phyloP scores from a whole-genome alignment of 371 early-diverging fungal species.

The Saksenaea vasiformis region DNA sequence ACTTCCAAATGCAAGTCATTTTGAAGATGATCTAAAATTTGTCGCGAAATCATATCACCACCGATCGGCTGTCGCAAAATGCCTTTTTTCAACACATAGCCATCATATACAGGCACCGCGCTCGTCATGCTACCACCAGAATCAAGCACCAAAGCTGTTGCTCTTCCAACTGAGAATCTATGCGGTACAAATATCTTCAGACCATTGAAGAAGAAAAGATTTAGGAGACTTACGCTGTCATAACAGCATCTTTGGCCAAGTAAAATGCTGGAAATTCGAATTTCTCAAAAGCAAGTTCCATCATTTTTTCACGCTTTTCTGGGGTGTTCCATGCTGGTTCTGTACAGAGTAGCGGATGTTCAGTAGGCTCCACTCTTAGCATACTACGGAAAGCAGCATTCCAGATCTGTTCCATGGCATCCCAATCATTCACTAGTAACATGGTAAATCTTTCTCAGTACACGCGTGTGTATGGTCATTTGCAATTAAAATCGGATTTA shows the following conservation, averaged over 20 bases:
- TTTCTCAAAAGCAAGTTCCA: conserved; percentile 93
- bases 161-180: conserved; percentile 88
- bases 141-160: conserved; percentile 91
- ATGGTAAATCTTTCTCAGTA: not conserved
- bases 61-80: conserved; percentile 77
- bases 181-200: not conserved
- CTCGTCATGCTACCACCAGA: conserved; percentile 87
- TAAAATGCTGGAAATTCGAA: conserved; percentile 92
- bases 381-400: conserved; percentile 72
- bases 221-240: conserved; percentile 74
- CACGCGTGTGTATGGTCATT: not conserved
- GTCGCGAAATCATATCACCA: conserved; percentile 82
- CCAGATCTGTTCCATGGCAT: conserved; percentile 87
- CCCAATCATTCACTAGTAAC: conserved; percentile 87
- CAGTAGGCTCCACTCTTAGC: conserved; percentile 67
- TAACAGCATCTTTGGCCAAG: conserved; percentile 86
- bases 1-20: conserved; percentile 59
- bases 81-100: conserved; percentile 90
- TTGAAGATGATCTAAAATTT: conserved; percentile 70
- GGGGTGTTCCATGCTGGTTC: conserved; percentile 91
- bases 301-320: conserved; percentile 81
- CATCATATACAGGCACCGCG: conserved; percentile 94
- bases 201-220: not conserved
- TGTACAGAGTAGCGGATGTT: conserved; percentile 89
- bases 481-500: not conserved